Percentiles rank a stretch among this genome's conserved stretches.
Evolutionary conservation across 176 grass and related monocot species (phyloP).

Genomic region (Guadua angustifolia): DNA sequence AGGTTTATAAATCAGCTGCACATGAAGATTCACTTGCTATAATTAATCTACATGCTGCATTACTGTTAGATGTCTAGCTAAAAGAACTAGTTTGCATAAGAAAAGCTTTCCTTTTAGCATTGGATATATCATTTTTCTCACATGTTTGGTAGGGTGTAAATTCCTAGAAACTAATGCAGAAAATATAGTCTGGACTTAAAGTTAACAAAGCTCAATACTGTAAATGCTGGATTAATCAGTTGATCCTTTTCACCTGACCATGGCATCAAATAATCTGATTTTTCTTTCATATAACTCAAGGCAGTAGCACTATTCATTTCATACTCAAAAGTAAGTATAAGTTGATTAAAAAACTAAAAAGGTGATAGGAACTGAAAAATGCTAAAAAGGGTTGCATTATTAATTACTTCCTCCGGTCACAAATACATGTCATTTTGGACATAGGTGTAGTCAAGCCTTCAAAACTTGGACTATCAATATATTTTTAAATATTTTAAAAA

Average conservation of each 20-base stretch:
- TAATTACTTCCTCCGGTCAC: neutral
- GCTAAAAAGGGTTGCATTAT: neutral
- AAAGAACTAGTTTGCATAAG: neutral
- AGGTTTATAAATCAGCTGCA: conserved; percentile 11
- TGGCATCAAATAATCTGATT: neutral
- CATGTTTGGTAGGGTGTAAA: neutral
- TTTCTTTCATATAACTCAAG: conserved; percentile 20
- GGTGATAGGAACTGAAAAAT: conserved; percentile 1
- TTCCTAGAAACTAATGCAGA: neutral
- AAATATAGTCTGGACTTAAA: neutral
- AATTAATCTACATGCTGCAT: neutral
- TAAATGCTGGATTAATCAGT: conserved; percentile 9
- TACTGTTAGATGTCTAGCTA: neutral
- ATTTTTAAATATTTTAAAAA: no score
- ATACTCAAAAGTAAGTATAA: conserved; percentile 14
- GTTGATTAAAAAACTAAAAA: conserved; percentile 19
- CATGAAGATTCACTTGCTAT: conserved; percentile 16
- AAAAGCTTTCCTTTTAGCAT: neutral
- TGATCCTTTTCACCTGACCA: neutral
- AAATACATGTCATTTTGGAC: no score
- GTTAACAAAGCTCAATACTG: conserved; percentile 10
- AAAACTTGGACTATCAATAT: no score
- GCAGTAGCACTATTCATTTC: neutral
- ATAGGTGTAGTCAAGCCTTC: no score
- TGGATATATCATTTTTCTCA: neutral